Evolutionary conservation across 1,139 yeast species (phyloP).

Genomic region (Blastobotrys buckinghamii): DNA sequence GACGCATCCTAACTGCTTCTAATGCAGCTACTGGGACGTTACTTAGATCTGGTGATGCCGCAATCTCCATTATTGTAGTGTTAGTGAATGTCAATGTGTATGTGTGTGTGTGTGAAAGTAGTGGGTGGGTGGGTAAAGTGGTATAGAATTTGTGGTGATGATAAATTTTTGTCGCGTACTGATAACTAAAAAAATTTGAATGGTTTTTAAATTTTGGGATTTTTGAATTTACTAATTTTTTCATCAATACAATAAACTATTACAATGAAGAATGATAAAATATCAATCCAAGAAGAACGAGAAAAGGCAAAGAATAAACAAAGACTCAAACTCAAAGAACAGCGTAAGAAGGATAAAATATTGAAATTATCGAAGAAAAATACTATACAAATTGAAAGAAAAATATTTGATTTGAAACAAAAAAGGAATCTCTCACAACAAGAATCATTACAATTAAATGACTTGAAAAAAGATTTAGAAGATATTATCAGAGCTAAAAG

Average conservation of each 20-base stretch:
- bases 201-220: neutral
- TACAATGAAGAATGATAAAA: conserved; percentile 14
- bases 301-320: conserved; percentile 29
- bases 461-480: conserved; percentile 19
- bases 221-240: neutral
- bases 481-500: conserved; percentile 23
- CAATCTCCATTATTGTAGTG: neutral
- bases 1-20: conserved; percentile 53
- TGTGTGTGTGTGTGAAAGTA: neutral
- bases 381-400: conserved; percentile 19
- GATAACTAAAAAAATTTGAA: neutral
- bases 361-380: conserved; percentile 20
- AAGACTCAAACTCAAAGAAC: conserved; percentile 27
- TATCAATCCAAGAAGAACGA: conserved; percentile 24
- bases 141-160: too few species aligned
- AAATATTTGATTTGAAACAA: conserved; percentile 19
- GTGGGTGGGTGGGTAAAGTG: too few species aligned
- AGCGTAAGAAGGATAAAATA: conserved; percentile 18
- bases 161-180: too few species aligned
- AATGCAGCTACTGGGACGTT: conserved; percentile 55
- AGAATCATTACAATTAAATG: conserved; percentile 20
- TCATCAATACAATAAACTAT: neutral
- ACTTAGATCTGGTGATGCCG: conserved; percentile 15
- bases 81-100: neutral
- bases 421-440: conserved; percentile 1